A percentile compares a stretch with the other conserved stretches of the same genome.
phyloP scores from a whole-genome alignment of 140 eudicot species.

The Senecio squalidus region DNA sequence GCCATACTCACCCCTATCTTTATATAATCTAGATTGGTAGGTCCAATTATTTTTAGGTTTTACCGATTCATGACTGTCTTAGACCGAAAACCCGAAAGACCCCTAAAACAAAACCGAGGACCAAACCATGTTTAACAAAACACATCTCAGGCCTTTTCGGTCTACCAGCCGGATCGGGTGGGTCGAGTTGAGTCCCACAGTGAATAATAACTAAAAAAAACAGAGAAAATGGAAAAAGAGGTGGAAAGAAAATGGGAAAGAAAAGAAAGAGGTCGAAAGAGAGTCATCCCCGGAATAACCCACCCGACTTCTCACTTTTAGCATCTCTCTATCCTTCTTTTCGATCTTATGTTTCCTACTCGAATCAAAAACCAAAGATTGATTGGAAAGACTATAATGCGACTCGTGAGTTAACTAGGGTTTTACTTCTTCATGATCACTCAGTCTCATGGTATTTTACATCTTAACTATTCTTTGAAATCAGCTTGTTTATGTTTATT shows the following conservation, averaged over 20 bases:
- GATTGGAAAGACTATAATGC: slow-evolving; percentile 95
- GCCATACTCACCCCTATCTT: too few species aligned
- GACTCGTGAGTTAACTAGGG: slow-evolving; percentile 81
- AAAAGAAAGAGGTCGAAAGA: slow-evolving; percentile 47
- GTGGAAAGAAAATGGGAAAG: slow-evolving; percentile 22
- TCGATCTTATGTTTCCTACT: slow-evolving; percentile 52
- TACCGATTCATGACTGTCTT: too few species aligned
- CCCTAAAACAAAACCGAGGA: too few species aligned
- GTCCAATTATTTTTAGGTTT: too few species aligned
- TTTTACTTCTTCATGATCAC: slow-evolving; percentile 81
- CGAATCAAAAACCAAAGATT: slow-evolving; percentile 67
- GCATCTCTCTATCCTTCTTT: slow-evolving; percentile 80
- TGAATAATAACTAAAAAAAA: background rate
- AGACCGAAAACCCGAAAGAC: too few species aligned
- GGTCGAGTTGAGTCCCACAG: too few species aligned
- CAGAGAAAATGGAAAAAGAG: background rate
- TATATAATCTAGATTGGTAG: too few species aligned
- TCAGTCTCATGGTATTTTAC: slow-evolving; percentile 59
- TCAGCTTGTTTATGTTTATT: too few species aligned
- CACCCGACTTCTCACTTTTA: slow-evolving; percentile 62
- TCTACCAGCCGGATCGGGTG: too few species aligned
- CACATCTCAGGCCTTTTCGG: too few species aligned
- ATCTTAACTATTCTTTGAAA: too few species aligned
- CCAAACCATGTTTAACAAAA: too few species aligned
- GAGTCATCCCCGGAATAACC: slow-evolving; percentile 52